phyloP scores from a whole-genome alignment of 345 rosid genomes.

The Salix caprea region DNA sequence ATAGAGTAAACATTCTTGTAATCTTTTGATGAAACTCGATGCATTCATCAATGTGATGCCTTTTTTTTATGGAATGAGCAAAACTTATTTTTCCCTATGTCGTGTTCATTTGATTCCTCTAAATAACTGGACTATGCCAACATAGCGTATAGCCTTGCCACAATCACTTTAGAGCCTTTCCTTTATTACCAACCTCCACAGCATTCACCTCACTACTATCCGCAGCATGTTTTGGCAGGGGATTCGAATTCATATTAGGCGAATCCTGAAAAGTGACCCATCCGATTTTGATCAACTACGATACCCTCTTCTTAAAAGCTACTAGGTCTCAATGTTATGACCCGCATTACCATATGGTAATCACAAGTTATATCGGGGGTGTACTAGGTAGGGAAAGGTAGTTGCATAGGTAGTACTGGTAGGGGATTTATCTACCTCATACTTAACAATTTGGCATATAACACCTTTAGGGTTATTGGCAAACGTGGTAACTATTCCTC shows the following conservation, averaged over 20 bases:
- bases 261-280: not conserved
- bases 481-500: too few relatives aligned
- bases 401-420: too few relatives aligned
- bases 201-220: not conserved
- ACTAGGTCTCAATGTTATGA: rapidly evolving
- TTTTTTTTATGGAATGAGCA: not conserved
- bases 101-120: rapidly evolving
- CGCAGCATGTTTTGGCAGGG: not conserved
- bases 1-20: rapidly evolving
- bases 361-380: not conserved
- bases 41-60: not conserved
- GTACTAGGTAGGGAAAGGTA: not conserved
- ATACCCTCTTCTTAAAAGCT: too few relatives aligned
- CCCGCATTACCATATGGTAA: not conserved
- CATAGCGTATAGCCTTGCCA: rapidly evolving
- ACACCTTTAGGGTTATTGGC: too few relatives aligned
- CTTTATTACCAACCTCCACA: rapidly evolving
- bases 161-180: rapidly evolving
- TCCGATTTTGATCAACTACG: too few relatives aligned
- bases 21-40: not conserved
- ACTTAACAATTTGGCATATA: too few relatives aligned
- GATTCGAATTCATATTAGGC: not conserved
- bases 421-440: too few relatives aligned
- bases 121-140: not conserved
- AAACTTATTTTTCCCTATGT: rapidly evolving